These are phyloP conservation scores for Cylindrotheca fusiformis DNA, from an alignment of 108 stramenopile genomes.

Conservation along the genomic window DNA sequence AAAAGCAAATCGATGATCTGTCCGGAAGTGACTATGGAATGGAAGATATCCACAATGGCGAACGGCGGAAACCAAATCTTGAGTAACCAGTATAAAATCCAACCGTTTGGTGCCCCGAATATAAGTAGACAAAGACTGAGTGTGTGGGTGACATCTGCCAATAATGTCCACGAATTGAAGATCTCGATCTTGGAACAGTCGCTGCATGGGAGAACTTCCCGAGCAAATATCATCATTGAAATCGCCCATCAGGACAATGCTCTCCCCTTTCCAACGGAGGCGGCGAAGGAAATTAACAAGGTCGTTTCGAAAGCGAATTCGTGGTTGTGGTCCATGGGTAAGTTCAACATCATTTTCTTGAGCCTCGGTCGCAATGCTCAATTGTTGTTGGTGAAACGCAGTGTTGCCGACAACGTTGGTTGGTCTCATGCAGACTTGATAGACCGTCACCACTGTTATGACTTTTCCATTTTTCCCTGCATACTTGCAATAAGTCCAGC, in stretches of 20 bases:
- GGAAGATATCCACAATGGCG: too few species aligned
- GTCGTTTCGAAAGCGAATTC: not conserved
- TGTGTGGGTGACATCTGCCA: not conserved
- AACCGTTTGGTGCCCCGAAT: too few species aligned
- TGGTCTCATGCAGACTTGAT: constrained; percentile 3
- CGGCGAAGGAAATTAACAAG: not conserved
- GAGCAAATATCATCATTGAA: not conserved
- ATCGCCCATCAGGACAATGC: constrained; percentile 1
- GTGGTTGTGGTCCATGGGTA: not conserved
- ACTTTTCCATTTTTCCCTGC: not conserved
- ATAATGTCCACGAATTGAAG: not conserved
- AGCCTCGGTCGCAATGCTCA: not conserved
- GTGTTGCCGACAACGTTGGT: constrained; percentile 1
- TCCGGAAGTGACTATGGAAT: not conserved
- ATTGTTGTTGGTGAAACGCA: constrained; percentile 2
- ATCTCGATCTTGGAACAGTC: not conserved
- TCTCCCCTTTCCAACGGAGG: not conserved
- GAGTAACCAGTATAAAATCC: not conserved
- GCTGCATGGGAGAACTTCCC: not conserved
- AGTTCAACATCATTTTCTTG: too few species aligned
- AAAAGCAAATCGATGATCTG: too few species aligned
- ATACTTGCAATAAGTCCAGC: constrained; percentile 4
- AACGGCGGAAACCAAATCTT: not conserved
- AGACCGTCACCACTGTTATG: constrained; percentile 1
- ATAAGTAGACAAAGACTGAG: not conserved